Evolutionary conservation across 2,329 filamentous ascomycete genomes (phyloP), one percentile per base, ranked within the genome.

Genomic region (Stagonosporopsis tanaceti): DNA sequence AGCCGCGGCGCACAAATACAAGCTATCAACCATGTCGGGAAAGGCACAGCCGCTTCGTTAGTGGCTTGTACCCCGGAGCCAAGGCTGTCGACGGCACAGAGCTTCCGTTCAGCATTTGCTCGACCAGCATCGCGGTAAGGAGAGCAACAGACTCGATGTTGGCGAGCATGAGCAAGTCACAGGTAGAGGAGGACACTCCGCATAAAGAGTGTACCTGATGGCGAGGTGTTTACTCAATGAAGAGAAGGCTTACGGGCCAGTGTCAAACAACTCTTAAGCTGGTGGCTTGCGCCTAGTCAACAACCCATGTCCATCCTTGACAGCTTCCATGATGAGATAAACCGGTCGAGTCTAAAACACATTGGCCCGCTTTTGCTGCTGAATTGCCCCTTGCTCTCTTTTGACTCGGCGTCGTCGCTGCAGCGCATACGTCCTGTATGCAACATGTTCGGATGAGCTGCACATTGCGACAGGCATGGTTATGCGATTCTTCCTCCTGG

Each of bases 361-460:
- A 52, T 57, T 61, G 61, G 60, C 50, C 65, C 60, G 64, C 58
- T 61, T 54, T 61, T 60, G 50, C 57, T 59, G 57, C 64, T 62
- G 57, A 57, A 60, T 52, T 34, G 44, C 50, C 47, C 54, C 58
- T 59, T 53, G 45, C 59, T 40, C 57, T 61, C 50, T 50, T 57
- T 60, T 57, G 57, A 61, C n/a, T 17, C 25, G 22, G 20, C 51
- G 57, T 47, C 54, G 50, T 62, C 53, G 59, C 50, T 54, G 54
- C 60, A 44, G 60, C 65, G 44, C 55, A 67, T 63, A 53, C 50
- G 67, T 66, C 59, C 46, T 50, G 37, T 22, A 45, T 15, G 54
- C 63, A 65, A 56, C 64, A 65, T 66, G 64, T 50, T 52, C 68
- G 63, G 46, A 37, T 51, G 47, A 50, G 59, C 64, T 64, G 58